A percentile compares a stretch with the other conserved stretches of the same genome.
Evolutionary conservation across 768 basidiomycete species (phyloP).

Genomic region (Imleria badia): DNA sequence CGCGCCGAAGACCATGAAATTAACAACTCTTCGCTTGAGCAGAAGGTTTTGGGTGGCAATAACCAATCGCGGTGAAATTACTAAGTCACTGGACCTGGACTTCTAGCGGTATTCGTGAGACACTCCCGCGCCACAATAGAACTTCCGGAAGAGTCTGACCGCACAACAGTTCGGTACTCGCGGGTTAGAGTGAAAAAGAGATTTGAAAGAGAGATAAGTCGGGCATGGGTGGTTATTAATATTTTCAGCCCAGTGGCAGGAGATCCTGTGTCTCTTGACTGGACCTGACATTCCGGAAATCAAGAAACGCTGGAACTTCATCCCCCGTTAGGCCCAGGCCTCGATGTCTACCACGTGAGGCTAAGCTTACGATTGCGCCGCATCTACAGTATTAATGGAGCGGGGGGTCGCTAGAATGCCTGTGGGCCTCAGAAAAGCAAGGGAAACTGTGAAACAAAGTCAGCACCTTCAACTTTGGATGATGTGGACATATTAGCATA

Average conservation of each 20-base stretch:
- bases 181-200: slow-evolving; percentile 10
- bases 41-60: slow-evolving; percentile 10
- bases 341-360: background rate
- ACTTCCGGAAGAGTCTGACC: slow-evolving; percentile 4
- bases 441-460: background rate
- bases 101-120: background rate
- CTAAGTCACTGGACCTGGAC: background rate
- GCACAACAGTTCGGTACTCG: background rate
- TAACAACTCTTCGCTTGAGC: slow-evolving; percentile 4
- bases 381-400: background rate
- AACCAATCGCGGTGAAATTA: slow-evolving; percentile 10
- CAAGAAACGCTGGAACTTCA: background rate
- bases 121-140: background rate
- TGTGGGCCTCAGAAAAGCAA: background rate
- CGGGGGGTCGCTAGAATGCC: background rate
- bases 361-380: background rate
- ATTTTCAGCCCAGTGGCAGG: background rate
- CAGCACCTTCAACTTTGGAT: background rate
- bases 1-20: slow-evolving; percentile 3
- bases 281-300: background rate
- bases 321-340: background rate
- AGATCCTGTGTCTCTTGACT: background rate
- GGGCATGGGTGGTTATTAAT: background rate
- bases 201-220: background rate
- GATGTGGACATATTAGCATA: background rate